Evolutionary conservation across 2,329 filamentous ascomycete genomes (phyloP).

Genomic region (Paraphaeosphaeria sporulosa): DNA sequence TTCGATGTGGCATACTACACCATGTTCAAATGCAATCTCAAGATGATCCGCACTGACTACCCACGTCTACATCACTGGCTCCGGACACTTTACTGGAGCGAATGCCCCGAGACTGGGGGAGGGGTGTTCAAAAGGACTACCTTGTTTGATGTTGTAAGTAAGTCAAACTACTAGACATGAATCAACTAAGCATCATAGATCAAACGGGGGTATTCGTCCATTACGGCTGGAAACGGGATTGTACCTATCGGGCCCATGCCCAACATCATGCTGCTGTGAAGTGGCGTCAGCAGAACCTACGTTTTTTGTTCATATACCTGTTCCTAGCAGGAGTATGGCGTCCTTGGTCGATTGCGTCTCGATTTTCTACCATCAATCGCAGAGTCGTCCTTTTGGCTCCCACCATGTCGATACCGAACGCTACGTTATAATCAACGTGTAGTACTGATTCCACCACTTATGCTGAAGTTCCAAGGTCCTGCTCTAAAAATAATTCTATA

Average conservation of each 20-base stretch:
- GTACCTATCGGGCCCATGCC: conserved; percentile 29
- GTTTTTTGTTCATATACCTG: not conserved
- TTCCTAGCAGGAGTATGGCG: not conserved
- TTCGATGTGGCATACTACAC: conserved; percentile 63
- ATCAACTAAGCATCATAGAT: conserved; percentile 28
- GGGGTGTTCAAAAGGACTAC: conserved; percentile 42
- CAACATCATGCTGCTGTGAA: conserved; percentile 24
- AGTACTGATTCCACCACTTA: no score
- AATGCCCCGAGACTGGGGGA: conserved; percentile 33
- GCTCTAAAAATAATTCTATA: no score
- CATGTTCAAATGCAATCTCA: conserved; percentile 79
- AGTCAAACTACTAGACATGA: not conserved
- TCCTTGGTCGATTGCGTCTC: not conserved
- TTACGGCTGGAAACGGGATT: conserved; percentile 31
- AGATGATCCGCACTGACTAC: conserved; percentile 84
- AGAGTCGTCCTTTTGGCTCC: not conserved
- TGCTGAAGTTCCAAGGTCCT: no score
- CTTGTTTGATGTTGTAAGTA: conserved; percentile 33
- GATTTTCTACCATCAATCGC: not conserved
- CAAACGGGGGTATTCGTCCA: conserved; percentile 38
- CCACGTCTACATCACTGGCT: conserved; percentile 82
- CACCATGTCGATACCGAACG: not conserved
- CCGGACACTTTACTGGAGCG: conserved; percentile 82
- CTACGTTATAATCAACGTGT: no score
- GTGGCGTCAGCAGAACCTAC: not conserved